Evolutionary conservation across 257 asterid genomes (phyloP), one percentile per base, ranked within the genome.

Genomic region (Sherardia arvensis): DNA sequence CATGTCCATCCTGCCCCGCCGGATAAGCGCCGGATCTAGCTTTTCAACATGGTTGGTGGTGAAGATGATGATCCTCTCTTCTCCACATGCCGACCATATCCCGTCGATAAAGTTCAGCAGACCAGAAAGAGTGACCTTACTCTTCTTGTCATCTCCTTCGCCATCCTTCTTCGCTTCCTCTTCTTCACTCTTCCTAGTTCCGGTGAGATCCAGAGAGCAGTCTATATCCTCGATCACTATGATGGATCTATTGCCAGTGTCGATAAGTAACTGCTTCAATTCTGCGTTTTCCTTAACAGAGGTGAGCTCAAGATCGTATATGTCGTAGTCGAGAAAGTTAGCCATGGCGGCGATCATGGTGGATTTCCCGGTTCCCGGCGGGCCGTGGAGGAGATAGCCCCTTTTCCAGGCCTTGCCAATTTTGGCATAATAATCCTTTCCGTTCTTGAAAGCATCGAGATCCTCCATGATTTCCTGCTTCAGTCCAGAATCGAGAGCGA

Each of bases 81-180:
- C 82, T 6, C 79, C 89, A 40, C 88, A 55, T 2, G 83, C 81
- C 21, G 94, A 85, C 94, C 94, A 85, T 1, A 85, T 80, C 21
- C 91, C 86, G 28, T 86, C 94, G 0, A 86, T 83, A 79, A 84
- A 83, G 62, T 86, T 86, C 7, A 86, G 76, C 2, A 83, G 54
- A 4, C 66, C 66, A 0, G 54, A 61, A 0, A 38, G 53, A 4
- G 66, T 62, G 29, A 62, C 67, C 18, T 62, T 62, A 17, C 38
- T 62, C 38, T 62, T 25, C 11, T 40, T 40, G 20, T 61, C 53
- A 30, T 21, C 48, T 70, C n/a, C 71, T 11, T 40, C 53, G 8
- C 34, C 45, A 21, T 59, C 56, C 17, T 33, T 48, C 25, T 49
- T 55, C 34, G n/a, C 14, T 40, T 40, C 47, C 5, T 38, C 20